Conservation (phyloP, 371 early-diverging fungal species). For the Choanephora cucurbitarum region DNA sequence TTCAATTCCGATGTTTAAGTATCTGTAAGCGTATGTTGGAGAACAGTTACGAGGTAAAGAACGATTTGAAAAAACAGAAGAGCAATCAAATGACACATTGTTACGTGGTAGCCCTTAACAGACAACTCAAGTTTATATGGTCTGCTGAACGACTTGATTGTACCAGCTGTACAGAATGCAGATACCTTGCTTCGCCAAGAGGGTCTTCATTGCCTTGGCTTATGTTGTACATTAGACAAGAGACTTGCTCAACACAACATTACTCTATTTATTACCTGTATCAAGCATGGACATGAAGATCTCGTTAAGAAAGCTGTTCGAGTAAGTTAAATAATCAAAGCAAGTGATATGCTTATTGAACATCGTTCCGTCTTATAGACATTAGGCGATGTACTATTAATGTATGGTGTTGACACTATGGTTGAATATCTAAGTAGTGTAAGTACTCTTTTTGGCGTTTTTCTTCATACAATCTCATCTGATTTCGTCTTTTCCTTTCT, state of each 20-base stretch:
- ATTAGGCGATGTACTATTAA: conserved; percentile 64
- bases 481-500: too few species aligned
- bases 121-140: conserved; percentile 81
- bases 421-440: conserved; percentile 40
- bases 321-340: conserved; percentile 26
- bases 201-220: conserved; percentile 81
- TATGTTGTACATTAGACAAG: conserved; percentile 73
- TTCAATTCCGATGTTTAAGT: conserved; percentile 59
- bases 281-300: conserved; percentile 44
- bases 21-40: conserved; percentile 76
- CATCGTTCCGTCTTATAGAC: conserved; percentile 28
- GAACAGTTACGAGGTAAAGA: conserved; percentile 68
- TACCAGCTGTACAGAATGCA: conserved; percentile 75
- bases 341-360: background rate
- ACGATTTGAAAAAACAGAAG: too few species aligned
- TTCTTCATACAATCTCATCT: too few species aligned
- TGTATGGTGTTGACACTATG: conserved; percentile 48
- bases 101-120: conserved; percentile 54
- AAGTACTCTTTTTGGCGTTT: conserved; percentile 15
- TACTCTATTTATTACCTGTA: conserved; percentile 44
- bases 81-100: too few species aligned
- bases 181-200: conserved; percentile 72
- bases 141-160: conserved; percentile 76
- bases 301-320: conserved; percentile 49
- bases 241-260: conserved; percentile 52